Conservation (phyloP, 129 eudicot species). For the Scalesia atractyloides region DNA sequence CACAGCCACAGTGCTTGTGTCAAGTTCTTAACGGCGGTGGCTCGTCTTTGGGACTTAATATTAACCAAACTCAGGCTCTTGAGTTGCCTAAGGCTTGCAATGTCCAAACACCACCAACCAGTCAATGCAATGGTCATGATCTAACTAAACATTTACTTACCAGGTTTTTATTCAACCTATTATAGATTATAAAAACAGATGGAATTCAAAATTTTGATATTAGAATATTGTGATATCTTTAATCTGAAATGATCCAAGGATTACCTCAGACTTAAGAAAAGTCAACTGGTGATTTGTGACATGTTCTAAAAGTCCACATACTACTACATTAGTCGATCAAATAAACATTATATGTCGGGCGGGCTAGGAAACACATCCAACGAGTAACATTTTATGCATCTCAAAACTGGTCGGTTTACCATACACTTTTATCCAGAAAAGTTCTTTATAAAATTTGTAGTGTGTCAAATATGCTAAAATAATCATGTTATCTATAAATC, state of each 20-base stretch:
- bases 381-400: too few relatives aligned
- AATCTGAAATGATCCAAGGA: not conserved
- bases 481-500: not conserved
- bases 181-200: not conserved
- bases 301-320: not conserved
- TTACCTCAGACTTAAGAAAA: not conserved
- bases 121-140: slow-evolving; percentile 56
- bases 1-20: slow-evolving; percentile 69
- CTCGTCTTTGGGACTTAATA: slow-evolving; percentile 42
- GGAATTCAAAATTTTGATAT: not conserved
- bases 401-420: not conserved
- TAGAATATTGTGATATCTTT: not conserved
- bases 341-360: not conserved
- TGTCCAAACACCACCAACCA: slow-evolving; percentile 59
- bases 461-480: not conserved
- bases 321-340: not conserved
- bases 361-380: not conserved
- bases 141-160: not conserved
- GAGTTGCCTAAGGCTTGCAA: slow-evolving; percentile 60
- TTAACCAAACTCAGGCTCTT: slow-evolving; percentile 62
- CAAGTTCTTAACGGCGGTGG: slow-evolving; percentile 47
- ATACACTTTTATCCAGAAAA: too few relatives aligned
- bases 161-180: not conserved
- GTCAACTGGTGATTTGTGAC: not conserved
- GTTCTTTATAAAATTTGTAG: not conserved